These are phyloP conservation scores for Phialocephala sp. DNA, from an alignment of 2,329 filamentous ascomycete species.

Conservation along the genomic window DNA sequence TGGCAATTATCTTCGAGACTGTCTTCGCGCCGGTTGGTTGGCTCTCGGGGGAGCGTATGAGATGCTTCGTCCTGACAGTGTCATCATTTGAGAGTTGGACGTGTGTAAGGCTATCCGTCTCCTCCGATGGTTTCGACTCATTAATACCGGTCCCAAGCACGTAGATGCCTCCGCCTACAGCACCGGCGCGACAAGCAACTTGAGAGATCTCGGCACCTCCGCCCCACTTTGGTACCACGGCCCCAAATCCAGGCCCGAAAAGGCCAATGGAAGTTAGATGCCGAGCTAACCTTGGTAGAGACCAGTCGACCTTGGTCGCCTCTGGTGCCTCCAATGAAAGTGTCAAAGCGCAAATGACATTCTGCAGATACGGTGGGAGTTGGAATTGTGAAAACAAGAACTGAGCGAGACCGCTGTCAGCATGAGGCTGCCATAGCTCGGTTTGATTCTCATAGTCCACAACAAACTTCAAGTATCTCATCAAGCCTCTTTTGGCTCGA, in stretches of 20 bases:
- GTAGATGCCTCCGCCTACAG: conserved; percentile 90
- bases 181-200: conserved; percentile 86
- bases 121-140: conserved; percentile 39
- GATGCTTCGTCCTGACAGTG: conserved; percentile 57
- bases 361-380: conserved; percentile 70
- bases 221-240: conserved; percentile 92
- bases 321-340: conserved; percentile 66
- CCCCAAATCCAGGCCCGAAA: conserved; percentile 88
- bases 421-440: conserved; percentile 63
- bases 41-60: conserved; percentile 51
- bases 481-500: conserved; percentile 82
- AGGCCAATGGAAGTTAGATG: conserved; percentile 87
- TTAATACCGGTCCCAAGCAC: conserved; percentile 77
- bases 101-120: conserved; percentile 22
- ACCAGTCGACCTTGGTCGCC: conserved; percentile 63
- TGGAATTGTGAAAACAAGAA: conserved; percentile 70
- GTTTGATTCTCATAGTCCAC: conserved; percentile 69
- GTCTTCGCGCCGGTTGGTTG: conserved; percentile 35
- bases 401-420: conserved; percentile 57
- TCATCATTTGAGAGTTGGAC: conserved; percentile 60
- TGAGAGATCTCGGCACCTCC: conserved; percentile 88
- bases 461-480: conserved; percentile 94
- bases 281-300: conserved; percentile 74
- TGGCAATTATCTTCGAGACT: conserved; percentile 66
- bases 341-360: conserved; percentile 72